phyloP scores from a whole-genome alignment of 768 basidiomycete species.

The Holtermanniella nyarrowii region DNA sequence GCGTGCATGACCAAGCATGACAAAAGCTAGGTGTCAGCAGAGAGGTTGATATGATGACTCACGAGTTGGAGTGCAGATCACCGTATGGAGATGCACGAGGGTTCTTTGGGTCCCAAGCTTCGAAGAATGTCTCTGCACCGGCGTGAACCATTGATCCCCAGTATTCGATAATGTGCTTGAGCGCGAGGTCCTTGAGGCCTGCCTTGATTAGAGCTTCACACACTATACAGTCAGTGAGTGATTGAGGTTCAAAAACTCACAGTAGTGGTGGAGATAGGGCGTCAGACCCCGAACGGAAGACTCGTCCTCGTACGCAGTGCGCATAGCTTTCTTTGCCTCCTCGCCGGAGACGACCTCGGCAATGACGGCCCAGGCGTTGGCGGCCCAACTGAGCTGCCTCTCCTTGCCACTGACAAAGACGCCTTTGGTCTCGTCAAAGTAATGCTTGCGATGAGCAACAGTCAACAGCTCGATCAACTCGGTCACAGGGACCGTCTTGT shows the following conservation, averaged over 20 bases:
- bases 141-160: constrained; percentile 29
- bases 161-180: constrained; percentile 21
- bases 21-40: constrained; percentile 13
- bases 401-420: constrained; percentile 15
- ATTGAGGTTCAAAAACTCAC: constrained; percentile 3
- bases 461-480: constrained; percentile 6
- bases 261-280: constrained; percentile 24
- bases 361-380: constrained; percentile 24
- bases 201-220: constrained; percentile 26
- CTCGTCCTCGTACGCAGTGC: constrained; percentile 6
- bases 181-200: constrained; percentile 14
- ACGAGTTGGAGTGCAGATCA: constrained; percentile 22
- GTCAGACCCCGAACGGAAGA: constrained; percentile 8
- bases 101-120: constrained; percentile 17
- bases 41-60: background rate
- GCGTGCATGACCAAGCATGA: constrained; percentile 26
- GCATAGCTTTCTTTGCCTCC: constrained; percentile 14
- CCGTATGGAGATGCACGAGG: constrained; percentile 20
- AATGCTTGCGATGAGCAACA: constrained; percentile 5
- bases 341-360: constrained; percentile 9
- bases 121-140: constrained; percentile 26
- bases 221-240: background rate
- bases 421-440: constrained; percentile 8
- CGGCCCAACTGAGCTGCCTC: constrained; percentile 22
- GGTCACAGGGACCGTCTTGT: background rate